Evolutionary conservation across 352 stramenopile genomes (phyloP).

Genomic region (Globisporangium lucens): DNA sequence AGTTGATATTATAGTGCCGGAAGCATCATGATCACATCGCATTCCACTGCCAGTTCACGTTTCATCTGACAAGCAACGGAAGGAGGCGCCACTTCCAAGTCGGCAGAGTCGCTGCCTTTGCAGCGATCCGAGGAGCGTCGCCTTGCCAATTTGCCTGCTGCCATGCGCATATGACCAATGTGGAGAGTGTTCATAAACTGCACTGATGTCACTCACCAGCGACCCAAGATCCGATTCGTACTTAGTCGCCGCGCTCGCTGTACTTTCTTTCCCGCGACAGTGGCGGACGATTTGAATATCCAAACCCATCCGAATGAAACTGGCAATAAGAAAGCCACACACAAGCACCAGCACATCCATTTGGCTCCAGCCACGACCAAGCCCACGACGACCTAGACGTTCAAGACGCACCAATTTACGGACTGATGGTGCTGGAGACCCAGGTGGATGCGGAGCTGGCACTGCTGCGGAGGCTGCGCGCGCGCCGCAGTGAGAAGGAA

Average conservation of each 20-base stretch:
- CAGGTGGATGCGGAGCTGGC: constrained; percentile 16
- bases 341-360: neutral
- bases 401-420: neutral
- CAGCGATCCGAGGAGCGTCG: too few relatives aligned
- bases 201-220: neutral
- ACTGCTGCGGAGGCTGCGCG: constrained; percentile 17
- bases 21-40: too few relatives aligned
- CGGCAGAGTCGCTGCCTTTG: too few relatives aligned
- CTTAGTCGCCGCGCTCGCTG: neutral
- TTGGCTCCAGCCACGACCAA: neutral
- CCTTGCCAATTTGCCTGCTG: too few relatives aligned
- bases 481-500: constrained; percentile 21
- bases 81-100: too few relatives aligned
- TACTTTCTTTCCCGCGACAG: constrained; percentile 10
- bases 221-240: constrained; percentile 1
- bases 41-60: too few relatives aligned
- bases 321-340: neutral
- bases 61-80: too few relatives aligned
- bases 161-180: neutral
- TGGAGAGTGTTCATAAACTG: neutral
- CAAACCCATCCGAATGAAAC: constrained; percentile 9
- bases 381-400: neutral
- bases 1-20: too few relatives aligned
- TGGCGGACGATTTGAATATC: constrained; percentile 17
- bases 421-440: constrained; percentile 13